Base-by-base conservation (phyloP, 2,329 filamentous ascomycete genomes). In the Aspergillus pseudoterreus region DNA sequence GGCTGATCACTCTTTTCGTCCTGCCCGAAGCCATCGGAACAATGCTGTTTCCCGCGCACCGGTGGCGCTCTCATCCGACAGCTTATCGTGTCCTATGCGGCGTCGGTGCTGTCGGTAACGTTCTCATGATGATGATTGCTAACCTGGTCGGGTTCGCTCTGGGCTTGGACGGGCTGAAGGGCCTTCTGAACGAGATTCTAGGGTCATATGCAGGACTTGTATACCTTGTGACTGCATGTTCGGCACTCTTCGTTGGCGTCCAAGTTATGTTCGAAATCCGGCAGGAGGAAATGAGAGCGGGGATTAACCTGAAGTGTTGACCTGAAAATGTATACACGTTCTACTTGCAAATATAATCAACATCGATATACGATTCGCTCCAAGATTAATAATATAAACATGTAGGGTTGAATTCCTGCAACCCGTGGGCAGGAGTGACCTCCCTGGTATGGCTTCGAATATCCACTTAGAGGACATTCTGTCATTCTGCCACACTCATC, bases 181-280 rank as follows among this genome's bases (percentile, higher is more conserved):
- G 81, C 27, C 83, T 97, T 45, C 68, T 95, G 9, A 76, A 78
- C 52, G 86, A 87, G 1, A 91, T 97, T 52, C 75, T 95, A 47
- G 82, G 82, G 15, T 88, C 88, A 52, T 89, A 84, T 75, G 84
- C 84, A 79, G 92, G 94, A 0, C 65, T 88, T 9, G 67, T 82
- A 1, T 99, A 96, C 68, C 71, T 97, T 42, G 65, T 84, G 10
- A 78, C 78, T 2, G 88, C 90, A 3, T 92, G 84, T 63, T 73
- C 71, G n/a, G 84, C 82, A 41, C 71, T 97, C 8, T 99, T 96
- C 67, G 84, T 92, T 0, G 92, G 87, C 22, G 82, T 88, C 39
- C 92, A 97, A 74, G 76, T 96, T 64, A 99, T 99, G 94, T 96
- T 97, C 75, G 94, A 99, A 76, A 82, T 95, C 60, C 80, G 94